These are phyloP conservation scores for Cylindrotheca fusiformis DNA, from an alignment of 108 stramenopile species.

Conservation along the genomic window DNA sequence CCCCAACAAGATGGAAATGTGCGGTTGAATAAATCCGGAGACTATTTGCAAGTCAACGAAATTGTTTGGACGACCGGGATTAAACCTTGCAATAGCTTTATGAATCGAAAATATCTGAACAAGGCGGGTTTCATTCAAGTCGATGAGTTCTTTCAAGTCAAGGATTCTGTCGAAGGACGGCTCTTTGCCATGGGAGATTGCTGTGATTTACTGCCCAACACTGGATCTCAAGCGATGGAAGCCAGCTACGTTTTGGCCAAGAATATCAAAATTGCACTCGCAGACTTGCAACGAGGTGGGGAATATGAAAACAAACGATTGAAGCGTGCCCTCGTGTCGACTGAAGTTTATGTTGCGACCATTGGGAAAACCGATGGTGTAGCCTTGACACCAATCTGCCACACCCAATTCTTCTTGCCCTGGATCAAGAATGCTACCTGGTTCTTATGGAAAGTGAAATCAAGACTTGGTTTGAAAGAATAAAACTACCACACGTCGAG, in stretches of 20 bases:
- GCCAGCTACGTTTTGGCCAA: conserved; percentile 13
- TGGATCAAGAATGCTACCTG: conserved; percentile 27
- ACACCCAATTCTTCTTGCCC: conserved; percentile 16
- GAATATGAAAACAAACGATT: conserved; percentile 11
- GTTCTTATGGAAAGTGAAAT: conserved; percentile 20
- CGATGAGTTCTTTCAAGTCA: conserved; percentile 32
- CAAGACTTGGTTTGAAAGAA: conserved; percentile 9
- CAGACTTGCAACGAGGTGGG: conserved; percentile 4
- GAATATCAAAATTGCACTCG: conserved; percentile 20
- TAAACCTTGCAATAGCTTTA: conserved; percentile 19
- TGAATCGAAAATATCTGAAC: conserved; percentile 19
- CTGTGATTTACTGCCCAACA: conserved; percentile 21
- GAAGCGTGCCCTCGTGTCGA: conserved; percentile 1
- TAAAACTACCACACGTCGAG: too few relatives aligned
- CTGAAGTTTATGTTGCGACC: conserved; percentile 19
- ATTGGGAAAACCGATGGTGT: conserved; percentile 28
- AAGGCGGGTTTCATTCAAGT: conserved; percentile 22
- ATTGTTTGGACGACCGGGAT: conserved; percentile 27
- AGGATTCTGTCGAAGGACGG: conserved; percentile 13
- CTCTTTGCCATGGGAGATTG: conserved; percentile 38
- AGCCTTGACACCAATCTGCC: neutral
- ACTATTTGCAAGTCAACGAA: conserved; percentile 17
- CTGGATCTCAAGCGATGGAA: conserved; percentile 9
- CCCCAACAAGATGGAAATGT: conserved; percentile 7
- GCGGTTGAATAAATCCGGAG: conserved; percentile 3